Conservation (phyloP, 768 basidiomycete genomes). For the Russula lepida region DNA sequence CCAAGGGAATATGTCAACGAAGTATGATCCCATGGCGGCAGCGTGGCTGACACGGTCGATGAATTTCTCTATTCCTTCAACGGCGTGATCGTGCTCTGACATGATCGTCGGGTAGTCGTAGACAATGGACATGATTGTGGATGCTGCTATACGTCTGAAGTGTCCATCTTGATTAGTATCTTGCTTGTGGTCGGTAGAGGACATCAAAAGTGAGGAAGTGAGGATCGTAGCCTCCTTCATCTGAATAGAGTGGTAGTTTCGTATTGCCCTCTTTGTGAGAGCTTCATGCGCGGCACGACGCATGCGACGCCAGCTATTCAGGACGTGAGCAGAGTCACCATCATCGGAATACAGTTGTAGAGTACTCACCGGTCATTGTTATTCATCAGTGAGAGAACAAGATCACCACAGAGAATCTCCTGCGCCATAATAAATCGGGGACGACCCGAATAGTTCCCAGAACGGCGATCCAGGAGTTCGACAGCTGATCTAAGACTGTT, state of each 20-base stretch:
- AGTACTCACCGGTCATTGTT: not conserved
- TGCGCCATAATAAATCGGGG: constrained; percentile 6
- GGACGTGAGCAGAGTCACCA: not conserved
- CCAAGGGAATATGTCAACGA: constrained; percentile 8
- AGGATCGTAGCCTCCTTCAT: constrained; percentile 26
- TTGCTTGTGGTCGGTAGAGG: constrained; percentile 24
- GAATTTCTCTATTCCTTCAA: not conserved
- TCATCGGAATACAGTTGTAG: not conserved
- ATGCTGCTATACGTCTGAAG: constrained; percentile 25
- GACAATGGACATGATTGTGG: constrained; percentile 23
- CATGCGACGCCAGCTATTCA: constrained; percentile 29
- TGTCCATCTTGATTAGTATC: constrained; percentile 26
- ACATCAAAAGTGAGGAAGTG: constrained; percentile 23
- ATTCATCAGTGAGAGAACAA: not conserved
- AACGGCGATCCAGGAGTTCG: constrained; percentile 24
- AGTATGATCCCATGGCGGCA: not conserved
- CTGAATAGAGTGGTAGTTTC: constrained; percentile 24
- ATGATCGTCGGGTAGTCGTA: constrained; percentile 21
- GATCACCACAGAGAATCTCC: constrained; percentile 9
- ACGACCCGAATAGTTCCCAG: constrained; percentile 26
- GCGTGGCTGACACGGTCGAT: not conserved
- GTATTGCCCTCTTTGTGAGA: constrained; percentile 23
- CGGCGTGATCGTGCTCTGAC: not conserved
- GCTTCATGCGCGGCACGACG: constrained; percentile 29
- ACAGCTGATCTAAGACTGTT: not conserved